Conservation (phyloP, 495 filamentous ascomycete genomes). For the Daldinia bambusicola region DNA sequence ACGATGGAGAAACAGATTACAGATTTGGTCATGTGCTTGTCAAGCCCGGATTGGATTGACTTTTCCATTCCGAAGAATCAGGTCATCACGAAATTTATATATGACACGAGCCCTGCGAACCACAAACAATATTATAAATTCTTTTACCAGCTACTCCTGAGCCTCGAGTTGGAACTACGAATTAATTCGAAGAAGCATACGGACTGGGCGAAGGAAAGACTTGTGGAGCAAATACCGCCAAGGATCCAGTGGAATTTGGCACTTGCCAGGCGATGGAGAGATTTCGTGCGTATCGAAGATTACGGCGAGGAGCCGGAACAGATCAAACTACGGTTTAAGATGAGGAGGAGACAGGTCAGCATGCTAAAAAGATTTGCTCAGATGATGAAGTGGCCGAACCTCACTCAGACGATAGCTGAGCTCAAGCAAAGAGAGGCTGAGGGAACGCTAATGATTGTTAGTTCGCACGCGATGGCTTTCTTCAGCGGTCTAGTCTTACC, state of each 20-base stretch:
- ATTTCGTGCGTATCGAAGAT: conserved; percentile 69
- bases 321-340: conserved; percentile 68
- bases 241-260: conserved; percentile 75
- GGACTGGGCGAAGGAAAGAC: conserved; percentile 64
- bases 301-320: conserved; percentile 54
- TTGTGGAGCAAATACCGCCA: conserved; percentile 68
- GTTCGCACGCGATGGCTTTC: conserved; percentile 75
- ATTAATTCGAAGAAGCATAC: conserved; percentile 65
- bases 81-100: conserved; percentile 71
- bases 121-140: conserved; percentile 64
- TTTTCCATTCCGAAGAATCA: conserved; percentile 72
- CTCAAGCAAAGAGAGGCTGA: conserved; percentile 67
- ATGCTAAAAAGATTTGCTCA: conserved; percentile 72
- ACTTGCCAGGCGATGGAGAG: conserved; percentile 73
- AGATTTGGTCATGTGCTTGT: conserved; percentile 72
- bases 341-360: conserved; percentile 66
- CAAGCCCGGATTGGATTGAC: conserved; percentile 72
- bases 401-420: conserved; percentile 66
- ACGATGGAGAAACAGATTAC: conserved; percentile 73
- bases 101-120: conserved; percentile 53
- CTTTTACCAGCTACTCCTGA: conserved; percentile 77
- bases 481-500: conserved; percentile 76
- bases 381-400: conserved; percentile 79
- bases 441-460: conserved; percentile 66
- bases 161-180: conserved; percentile 72